Evolutionary conservation across 495 filamentous ascomycete genomes (phyloP).

Genomic region (Tetracladium setigerum): DNA sequence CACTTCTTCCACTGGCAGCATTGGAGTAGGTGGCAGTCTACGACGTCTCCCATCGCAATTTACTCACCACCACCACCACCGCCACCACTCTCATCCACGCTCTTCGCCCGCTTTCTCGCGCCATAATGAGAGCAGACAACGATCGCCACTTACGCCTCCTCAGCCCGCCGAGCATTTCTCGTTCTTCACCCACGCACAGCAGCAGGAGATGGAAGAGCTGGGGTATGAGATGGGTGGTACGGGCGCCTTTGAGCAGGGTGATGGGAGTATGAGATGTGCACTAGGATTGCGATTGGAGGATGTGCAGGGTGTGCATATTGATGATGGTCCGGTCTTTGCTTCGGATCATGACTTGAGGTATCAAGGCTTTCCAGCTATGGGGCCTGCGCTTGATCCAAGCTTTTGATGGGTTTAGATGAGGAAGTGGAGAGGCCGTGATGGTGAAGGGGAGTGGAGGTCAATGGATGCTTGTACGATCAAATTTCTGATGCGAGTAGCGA

Average conservation of each 20-base stretch:
- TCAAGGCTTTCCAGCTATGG: neutral
- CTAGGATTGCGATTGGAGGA: constrained; percentile 4
- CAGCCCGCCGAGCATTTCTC: neutral
- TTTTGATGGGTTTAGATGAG: no score
- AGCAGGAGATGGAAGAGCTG: constrained; percentile 6
- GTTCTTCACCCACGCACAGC: constrained; percentile 8
- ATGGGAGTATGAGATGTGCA: no score
- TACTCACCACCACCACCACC: constrained; percentile 10
- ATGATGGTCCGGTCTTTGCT: constrained; percentile 16
- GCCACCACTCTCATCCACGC: constrained; percentile 7
- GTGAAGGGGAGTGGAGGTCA: no score
- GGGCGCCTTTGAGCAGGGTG: no score
- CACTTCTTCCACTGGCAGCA: neutral
- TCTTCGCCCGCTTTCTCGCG: no score
- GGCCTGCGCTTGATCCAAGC: no score
- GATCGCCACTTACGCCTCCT: neutral
- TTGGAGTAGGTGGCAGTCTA: neutral
- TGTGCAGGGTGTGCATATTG: constrained; percentile 19
- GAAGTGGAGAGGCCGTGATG: no score
- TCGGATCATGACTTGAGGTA: neutral
- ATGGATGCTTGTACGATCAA: no score
- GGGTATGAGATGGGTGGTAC: constrained; percentile 5
- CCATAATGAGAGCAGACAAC: no score
- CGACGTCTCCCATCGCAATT: neutral
- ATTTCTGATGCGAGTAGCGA: no score